Base-by-base conservation (phyloP, 805 yeast genomes). In the Saccharomyces paradoxus region DNA sequence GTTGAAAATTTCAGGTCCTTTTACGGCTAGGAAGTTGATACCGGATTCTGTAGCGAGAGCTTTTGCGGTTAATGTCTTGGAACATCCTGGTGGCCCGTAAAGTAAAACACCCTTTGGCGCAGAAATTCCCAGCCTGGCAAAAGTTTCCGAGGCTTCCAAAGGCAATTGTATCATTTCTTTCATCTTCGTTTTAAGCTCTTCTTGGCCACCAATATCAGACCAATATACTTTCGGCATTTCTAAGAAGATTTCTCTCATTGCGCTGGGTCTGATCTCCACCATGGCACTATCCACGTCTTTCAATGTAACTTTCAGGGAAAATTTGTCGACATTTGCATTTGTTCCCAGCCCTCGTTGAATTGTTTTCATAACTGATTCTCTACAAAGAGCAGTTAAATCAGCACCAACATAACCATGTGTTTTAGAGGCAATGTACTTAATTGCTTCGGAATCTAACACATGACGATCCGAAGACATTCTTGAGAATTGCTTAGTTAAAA, bases 341-440 rank as follows among this genome's bases (percentile, higher is more conserved):
- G 58, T 48, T n/a, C 63, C 64, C 6, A 85, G 60, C 0, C 84
- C 85, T 52, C 87, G 72, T 52, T 83, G 81, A 17, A 94, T 87
- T 1, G 96, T 84, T 57, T 79, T 81, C 86, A 91, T 81, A 0
- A 89, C 96, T 6, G 95, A 81, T 65, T 94, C 99, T 50, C 97
- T 76, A 57, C 91, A 83, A 24, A 94, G 74, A 0, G 97, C 96
- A 3, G 87, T 82, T 50, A 94, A 71, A 72, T 94, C 99, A 0
- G 98, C 97, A 49, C 99, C 99, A 1, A 94, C 99, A 65, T 89
- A 94, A 5, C 99, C 99, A 70, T 94, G 99, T 0, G 98, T 91
- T 64, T 82, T 85, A 4, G 81, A 69, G 0, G 97, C 89, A 46
- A 91, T 71, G 1, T 62, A 63, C n/a, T 71, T 66, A n/a, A 91